These are phyloP conservation scores for Agaricus bisporus DNA, from an alignment of 768 basidiomycete genomes.

Conservation along the genomic window DNA sequence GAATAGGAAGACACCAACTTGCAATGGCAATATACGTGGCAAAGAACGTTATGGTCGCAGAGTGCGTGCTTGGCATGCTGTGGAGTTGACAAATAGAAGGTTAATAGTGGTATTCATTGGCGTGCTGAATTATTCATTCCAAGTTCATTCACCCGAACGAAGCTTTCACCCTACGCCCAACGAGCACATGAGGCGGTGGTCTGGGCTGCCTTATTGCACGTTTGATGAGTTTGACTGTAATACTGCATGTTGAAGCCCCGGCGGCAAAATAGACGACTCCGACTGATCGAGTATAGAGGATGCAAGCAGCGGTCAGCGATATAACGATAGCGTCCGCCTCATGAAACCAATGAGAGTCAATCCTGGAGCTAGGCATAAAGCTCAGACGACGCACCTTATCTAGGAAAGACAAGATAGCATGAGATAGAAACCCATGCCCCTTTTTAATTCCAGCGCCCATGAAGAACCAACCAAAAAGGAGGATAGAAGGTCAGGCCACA, in stretches of 20 bases:
- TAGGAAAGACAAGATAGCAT: slow-evolving; percentile 23
- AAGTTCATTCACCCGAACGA: slow-evolving; percentile 56
- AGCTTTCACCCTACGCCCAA: slow-evolving; percentile 35
- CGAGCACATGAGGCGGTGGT: slow-evolving; percentile 30
- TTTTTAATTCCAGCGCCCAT: not conserved
- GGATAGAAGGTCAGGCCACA: not conserved
- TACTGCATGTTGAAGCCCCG: slow-evolving; percentile 50
- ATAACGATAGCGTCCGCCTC: slow-evolving; percentile 61
- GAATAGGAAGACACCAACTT: slow-evolving; percentile 50
- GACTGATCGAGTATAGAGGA: slow-evolving; percentile 58
- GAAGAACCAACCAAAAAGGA: not conserved
- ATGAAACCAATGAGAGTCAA: not conserved
- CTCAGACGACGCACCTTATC: slow-evolving; percentile 27
- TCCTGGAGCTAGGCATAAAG: not conserved
- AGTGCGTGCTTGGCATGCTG: slow-evolving; percentile 85
- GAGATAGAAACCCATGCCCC: not conserved
- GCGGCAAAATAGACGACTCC: slow-evolving; percentile 54
- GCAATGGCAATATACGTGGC: slow-evolving; percentile 56
- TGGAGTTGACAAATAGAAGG: not conserved
- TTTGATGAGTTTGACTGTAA: slow-evolving; percentile 60
- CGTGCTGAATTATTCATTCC: not conserved
- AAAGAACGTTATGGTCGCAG: slow-evolving; percentile 61
- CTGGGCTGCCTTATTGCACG: slow-evolving; percentile 57
- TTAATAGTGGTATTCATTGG: not conserved
- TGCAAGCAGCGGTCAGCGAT: slow-evolving; percentile 36